Conservation (phyloP, 257 asterid species). For the Nicotiana undulata region DNA sequence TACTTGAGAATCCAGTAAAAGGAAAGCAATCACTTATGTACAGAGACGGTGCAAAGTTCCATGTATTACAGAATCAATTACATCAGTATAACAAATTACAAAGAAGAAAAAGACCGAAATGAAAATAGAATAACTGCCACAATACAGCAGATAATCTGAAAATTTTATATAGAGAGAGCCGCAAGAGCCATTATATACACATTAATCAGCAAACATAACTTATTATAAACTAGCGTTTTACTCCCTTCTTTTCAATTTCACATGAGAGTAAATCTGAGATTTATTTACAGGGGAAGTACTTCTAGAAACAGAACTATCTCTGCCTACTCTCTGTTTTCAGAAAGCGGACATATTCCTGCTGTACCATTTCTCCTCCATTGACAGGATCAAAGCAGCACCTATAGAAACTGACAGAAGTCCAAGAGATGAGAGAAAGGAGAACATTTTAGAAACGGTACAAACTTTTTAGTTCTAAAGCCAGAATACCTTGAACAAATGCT, state of each 20-base stretch:
- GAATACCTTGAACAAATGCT: not conserved
- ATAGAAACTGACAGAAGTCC: conserved; percentile 45
- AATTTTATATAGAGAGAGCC: not conserved
- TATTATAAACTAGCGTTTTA: not conserved
- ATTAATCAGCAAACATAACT: not conserved
- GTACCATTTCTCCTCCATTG: conserved; percentile 82
- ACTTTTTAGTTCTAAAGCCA: not conserved
- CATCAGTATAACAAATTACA: not conserved
- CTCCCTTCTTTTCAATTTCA: not conserved
- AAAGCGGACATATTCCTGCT: conserved; percentile 63
- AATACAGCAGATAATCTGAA: not conserved
- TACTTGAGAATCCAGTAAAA: not conserved
- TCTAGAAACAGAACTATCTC: conserved; percentile 16
- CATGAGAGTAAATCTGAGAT: not conserved
- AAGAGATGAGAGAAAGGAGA: conserved; percentile 4
- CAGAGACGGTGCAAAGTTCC: not conserved
- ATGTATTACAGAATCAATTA: not conserved
- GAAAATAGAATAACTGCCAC: no score
- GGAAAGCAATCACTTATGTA: not conserved
- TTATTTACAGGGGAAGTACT: conserved; percentile 1
- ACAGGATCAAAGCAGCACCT: conserved; percentile 81
- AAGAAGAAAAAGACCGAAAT: no score
- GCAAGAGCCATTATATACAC: not conserved
- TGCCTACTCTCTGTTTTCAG: conserved; percentile 51
- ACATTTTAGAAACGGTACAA: not conserved